Evolutionary conservation across 75 land plant genomes (phyloP), one percentile per base, ranked within the genome.

Genomic region (Gnetum montanum): DNA sequence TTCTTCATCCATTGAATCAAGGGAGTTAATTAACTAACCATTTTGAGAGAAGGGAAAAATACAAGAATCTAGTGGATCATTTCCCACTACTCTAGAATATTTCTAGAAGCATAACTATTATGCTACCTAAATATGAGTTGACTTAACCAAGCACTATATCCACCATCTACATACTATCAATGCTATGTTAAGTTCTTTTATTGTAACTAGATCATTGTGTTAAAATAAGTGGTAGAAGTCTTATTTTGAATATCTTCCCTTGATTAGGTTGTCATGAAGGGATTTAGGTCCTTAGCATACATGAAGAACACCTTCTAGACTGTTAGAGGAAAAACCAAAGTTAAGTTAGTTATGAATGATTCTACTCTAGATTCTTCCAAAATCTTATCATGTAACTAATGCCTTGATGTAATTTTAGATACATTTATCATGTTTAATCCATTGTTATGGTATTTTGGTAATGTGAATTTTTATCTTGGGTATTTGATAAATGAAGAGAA

Each of bases 391-490:
- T 40, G 41, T 15, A 10, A 40, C 41, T 10, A 10, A 40, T 40
- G 10, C 41, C 15, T 40, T 10, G 41, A 10, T 40, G 41, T 10
- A 40, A 10, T 15, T 15, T 40, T 15, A 10, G 12, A 10, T 40
- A 40, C 10, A 10, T 10, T 10, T 15, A 10, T 40, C 15, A 10
- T 10, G 15, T 10, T 10, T 40, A 15, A 10, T 15, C 41, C 12
- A 10, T 10, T 15, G 41, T 15, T 15, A 10, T 15, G 15, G 10
- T 10, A 10, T 10, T 40, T 40, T 40, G 68, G 68, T 1, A 58
- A 45, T 64, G 53, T 66, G 34, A 58, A 64, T 63, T 31, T 66
- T 6, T 27, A 35, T 30, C 19, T 16, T 41, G 27, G 47, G 68
- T 5, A 60, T 31, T 29, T 43, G 26, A 6, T 43, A n/a, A n/a